Evolutionary conservation across 768 basidiomycete genomes (phyloP).

Genomic region (Leccinum rimulosum): DNA sequence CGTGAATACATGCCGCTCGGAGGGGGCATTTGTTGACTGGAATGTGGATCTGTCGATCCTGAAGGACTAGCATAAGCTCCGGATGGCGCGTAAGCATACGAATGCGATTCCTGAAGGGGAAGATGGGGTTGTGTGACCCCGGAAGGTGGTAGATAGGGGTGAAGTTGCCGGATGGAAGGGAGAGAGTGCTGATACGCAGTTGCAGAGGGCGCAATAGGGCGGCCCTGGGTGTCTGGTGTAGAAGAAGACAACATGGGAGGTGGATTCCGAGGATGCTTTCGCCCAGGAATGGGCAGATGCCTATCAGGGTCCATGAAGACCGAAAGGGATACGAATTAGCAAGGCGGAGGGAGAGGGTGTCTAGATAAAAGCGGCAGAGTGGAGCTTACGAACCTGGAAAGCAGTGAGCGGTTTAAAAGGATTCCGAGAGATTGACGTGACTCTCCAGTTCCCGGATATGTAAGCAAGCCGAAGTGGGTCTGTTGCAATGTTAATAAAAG

Average conservation of each 20-base stretch:
- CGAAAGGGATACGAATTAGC: constrained; percentile 16
- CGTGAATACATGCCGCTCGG: constrained; percentile 28
- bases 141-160: constrained; percentile 61
- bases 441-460: constrained; percentile 24
- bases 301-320: constrained; percentile 37
- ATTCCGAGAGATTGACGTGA: constrained; percentile 26
- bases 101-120: constrained; percentile 24
- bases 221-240: constrained; percentile 25
- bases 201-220: constrained; percentile 25
- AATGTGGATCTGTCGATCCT: constrained; percentile 28
- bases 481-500: constrained; percentile 25
- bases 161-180: constrained; percentile 68
- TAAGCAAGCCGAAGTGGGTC: constrained; percentile 31
- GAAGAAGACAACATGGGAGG: constrained; percentile 28
- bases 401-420: constrained; percentile 23
- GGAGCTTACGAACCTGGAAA: constrained; percentile 22
- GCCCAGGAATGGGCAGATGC: constrained; percentile 34
- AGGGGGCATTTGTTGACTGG: constrained; percentile 18
- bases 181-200: constrained; percentile 36
- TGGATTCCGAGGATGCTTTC: constrained; percentile 28
- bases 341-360: constrained; percentile 5
- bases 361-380: constrained; percentile 22
- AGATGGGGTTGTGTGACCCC: constrained; percentile 31
- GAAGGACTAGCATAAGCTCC: constrained; percentile 22
- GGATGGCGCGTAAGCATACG: constrained; percentile 28